Base-by-base conservation (phyloP, 305 asterid genomes). In the Petunia hybrid region DNA sequence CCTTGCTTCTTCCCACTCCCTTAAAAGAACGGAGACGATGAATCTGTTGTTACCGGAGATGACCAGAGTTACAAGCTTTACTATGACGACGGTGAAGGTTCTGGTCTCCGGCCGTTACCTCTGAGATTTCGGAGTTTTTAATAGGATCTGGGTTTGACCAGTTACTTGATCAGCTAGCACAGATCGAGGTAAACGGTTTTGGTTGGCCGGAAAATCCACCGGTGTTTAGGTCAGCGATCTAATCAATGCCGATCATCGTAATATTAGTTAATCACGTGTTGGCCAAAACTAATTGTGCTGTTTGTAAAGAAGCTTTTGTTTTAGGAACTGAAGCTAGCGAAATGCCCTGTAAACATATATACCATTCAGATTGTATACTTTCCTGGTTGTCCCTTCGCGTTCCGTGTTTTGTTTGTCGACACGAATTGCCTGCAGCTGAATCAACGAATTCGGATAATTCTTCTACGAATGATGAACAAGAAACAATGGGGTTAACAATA, bases 291-390 rank as follows among this genome's bases (percentile, higher is more conserved):
- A 92, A 90, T 85, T 93, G 97, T 84, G 97, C n/a, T n/a, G n/a
- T n/a, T n/a, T n/a, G n/a, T n/a, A n/a, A n/a, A n/a, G n/a, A n/a
- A n/a, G n/a, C n/a, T n/a, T n/a, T n/a, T n/a, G n/a, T n/a, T n/a
- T n/a, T n/a, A n/a, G n/a, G n/a, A n/a, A n/a, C n/a, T n/a, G 91
- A 89, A 31, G 97, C 94, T 8, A 88, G 90, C 4, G 95, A 90
- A 80, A 93, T 93, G 97, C 97, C 97, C 5, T 93, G 97, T 83
- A 89, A 89, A 61, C 97, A 93, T 86, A 1, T 87, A 88, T 36
- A 85, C n/a, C n/a, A n/a, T n/a, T n/a, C n/a, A n/a, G n/a, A n/a
- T n/a, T n/a, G n/a, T n/a, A n/a, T n/a, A n/a, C n/a, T n/a, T n/a
- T n/a, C n/a, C n/a, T n/a, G n/a, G n/a, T n/a, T n/a, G n/a, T n/a